Evolutionary conservation across 2,329 filamentous ascomycete genomes (phyloP).

Genomic region (Botrytis byssoidea): DNA sequence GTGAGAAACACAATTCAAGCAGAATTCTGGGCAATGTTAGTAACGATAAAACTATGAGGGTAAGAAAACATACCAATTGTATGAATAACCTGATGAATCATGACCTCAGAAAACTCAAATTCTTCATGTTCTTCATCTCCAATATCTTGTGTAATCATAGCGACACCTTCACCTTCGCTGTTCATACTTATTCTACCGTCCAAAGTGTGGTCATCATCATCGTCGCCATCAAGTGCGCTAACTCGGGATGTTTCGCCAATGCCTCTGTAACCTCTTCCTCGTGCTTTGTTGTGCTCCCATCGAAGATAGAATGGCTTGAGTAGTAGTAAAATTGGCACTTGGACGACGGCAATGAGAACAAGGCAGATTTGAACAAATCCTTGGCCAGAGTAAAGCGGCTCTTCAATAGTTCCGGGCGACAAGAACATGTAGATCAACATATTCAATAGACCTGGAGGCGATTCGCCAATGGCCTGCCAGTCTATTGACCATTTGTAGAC

Average conservation of each 20-base stretch:
- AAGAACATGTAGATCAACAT: constrained; percentile 99
- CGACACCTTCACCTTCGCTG: constrained; percentile 77
- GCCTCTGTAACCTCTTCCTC: constrained; percentile 85
- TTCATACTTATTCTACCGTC: constrained; percentile 66
- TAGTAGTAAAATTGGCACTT: constrained; percentile 89
- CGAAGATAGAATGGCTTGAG: constrained; percentile 95
- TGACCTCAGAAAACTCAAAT: constrained; percentile 94
- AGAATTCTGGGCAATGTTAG: constrained; percentile 71
- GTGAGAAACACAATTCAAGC: constrained; percentile 97
- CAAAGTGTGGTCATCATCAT: constrained; percentile 67
- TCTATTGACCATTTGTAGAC: constrained; percentile 96
- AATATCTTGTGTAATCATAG: constrained; percentile 86
- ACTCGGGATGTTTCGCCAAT: constrained; percentile 86
- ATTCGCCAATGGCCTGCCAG: constrained; percentile 64
- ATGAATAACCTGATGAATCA: constrained; percentile 99
- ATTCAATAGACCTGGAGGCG: constrained; percentile 87
- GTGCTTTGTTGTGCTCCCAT: constrained; percentile 86
- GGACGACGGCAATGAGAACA: constrained; percentile 75
- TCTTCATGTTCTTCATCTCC: constrained; percentile 88
- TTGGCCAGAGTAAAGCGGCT: constrained; percentile 77
- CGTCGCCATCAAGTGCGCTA: constrained; percentile 86
- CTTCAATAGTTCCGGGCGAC: constrained; percentile 71
- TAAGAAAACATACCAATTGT: constrained; percentile 75
- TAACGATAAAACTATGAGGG: not conserved
- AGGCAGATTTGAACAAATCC: constrained; percentile 71